These are phyloP conservation scores for Atkinsonella texensis DNA, from an alignment of 2,329 filamentous ascomycete genomes.

Conservation along the genomic window DNA sequence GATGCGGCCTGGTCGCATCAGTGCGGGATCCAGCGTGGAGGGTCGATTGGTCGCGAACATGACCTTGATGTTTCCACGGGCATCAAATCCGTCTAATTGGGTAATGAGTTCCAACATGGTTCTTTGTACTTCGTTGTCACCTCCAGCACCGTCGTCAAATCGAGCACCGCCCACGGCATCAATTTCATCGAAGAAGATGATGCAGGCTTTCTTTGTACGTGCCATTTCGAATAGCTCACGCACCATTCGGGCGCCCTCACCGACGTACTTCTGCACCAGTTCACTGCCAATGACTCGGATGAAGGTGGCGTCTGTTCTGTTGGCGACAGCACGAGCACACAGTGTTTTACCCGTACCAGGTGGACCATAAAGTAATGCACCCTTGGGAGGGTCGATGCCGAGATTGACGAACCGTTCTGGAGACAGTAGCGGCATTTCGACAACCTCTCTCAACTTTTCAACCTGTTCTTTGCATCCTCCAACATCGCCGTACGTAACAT, in stretches of 20 bases:
- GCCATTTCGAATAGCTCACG: constrained; percentile 99
- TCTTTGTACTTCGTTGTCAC: constrained; percentile 94
- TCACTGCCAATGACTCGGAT: constrained; percentile 98
- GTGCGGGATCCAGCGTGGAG: constrained; percentile 86
- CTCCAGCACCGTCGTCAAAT: constrained; percentile 92
- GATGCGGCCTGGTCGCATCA: constrained; percentile 95
- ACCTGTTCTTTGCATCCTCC: constrained; percentile 99
- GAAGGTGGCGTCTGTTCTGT: constrained; percentile 95
- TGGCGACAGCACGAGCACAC: constrained; percentile 92
- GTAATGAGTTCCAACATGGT: constrained; percentile 98
- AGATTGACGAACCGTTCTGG: constrained; percentile 96
- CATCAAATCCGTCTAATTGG: constrained; percentile 92
- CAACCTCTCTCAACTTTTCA: constrained; percentile 95
- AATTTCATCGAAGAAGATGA: constrained; percentile 96
- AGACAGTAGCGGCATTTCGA: constrained; percentile 94
- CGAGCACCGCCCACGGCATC: constrained; percentile 91
- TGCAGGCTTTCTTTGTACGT: constrained; percentile 97
- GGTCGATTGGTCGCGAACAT: constrained; percentile 99
- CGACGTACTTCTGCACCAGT: constrained; percentile 97
- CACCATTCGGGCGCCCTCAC: constrained; percentile 96
- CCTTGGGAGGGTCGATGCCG: constrained; percentile 98
- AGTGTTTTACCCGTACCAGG: constrained; percentile 99
- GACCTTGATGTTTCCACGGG: constrained; percentile 96
- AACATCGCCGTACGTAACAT: constrained; percentile 97
- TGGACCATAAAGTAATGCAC: constrained; percentile 88